Base-by-base conservation (phyloP, 805 yeast genomes). In the Myxozyma lipomycoides region DNA sequence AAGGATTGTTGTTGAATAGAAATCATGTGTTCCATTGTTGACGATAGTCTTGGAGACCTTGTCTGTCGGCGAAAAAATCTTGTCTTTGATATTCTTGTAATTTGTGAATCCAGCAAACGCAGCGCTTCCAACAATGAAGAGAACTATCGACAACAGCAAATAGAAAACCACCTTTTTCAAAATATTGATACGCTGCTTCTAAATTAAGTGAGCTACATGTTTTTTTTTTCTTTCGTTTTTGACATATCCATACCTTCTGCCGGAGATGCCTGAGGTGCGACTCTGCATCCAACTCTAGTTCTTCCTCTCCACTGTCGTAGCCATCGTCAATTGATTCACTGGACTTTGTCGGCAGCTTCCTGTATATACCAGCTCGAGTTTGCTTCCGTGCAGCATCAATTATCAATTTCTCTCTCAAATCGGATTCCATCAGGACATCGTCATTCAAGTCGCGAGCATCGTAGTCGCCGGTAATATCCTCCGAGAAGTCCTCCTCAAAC, bases 1-100 rank as follows among this genome's bases (percentile, higher is more conserved):
- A 41, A 89, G 64, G 1, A 90, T 69, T 1, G 96, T 90, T 6
- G 95, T 81, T n/a, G 93, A 86, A 61, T 82, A 72, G 66, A 82
- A 86, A 2, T 70, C 70, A 55, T 78, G 81, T 0, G 95, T 83
- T 1, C 87, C 84, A 64, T 87, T 87, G 34, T 71, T 65, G 7
- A 72, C 57, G 1, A 64, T 24, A 7, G 61, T 23, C 15, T 49
- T 52, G 7, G 51, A 40, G 18, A 41, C 48, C n/a, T 6, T 35
- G 6, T 10, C 6, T 6, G 38, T 12, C 18, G 43, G 17, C 42
- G 42, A 34, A n/a, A 18, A 12, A 4, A 24, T 9, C 18, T 23
- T 44, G 41, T 44, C 42, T 18, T 44, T 34, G 42, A 44, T 32
- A 23, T 7, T 22, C 4, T 46, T 41, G 30, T 43, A 36, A 25